phyloP scores from a whole-genome alignment of 163 green algal species.

The Scenedesmus sp. region DNA sequence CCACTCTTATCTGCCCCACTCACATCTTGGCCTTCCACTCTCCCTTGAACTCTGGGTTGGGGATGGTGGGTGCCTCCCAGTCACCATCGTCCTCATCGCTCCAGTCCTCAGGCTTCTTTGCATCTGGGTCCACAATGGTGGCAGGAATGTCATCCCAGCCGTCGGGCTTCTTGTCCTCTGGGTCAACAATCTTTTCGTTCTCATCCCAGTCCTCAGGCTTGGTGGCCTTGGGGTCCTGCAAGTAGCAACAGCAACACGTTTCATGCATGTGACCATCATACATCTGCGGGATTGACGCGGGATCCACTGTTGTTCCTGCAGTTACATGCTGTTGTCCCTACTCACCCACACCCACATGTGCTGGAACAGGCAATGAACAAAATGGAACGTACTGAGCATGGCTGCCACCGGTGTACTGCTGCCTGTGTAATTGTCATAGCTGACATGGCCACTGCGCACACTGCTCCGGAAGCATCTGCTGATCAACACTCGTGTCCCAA shows the following conservation, averaged over 20 bases:
- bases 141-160: slow-evolving; percentile 88
- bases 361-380: no score
- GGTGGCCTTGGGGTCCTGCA: slow-evolving; percentile 84
- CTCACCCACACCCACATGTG: no score
- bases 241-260: not conserved
- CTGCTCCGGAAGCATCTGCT: no score
- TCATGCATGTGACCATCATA: no score
- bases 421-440: no score
- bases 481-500: no score
- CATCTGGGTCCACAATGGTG: slow-evolving; percentile 84
- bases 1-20: slow-evolving; percentile 2
- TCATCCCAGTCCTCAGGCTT: slow-evolving; percentile 93
- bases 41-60: slow-evolving; percentile 93
- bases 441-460: no score
- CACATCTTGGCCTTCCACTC: slow-evolving; percentile 82
- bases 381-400: no score
- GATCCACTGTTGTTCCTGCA: no score
- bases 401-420: no score
- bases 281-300: no score
- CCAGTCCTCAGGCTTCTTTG: slow-evolving; percentile 92
- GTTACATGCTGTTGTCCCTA: no score
- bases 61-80: slow-evolving; percentile 87
- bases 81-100: slow-evolving; percentile 86
- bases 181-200: slow-evolving; percentile 80
- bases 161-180: slow-evolving; percentile 84